These are phyloP conservation scores for Aleurites moluccanus DNA, from an alignment of 441 rosid species.

Conservation along the genomic window DNA sequence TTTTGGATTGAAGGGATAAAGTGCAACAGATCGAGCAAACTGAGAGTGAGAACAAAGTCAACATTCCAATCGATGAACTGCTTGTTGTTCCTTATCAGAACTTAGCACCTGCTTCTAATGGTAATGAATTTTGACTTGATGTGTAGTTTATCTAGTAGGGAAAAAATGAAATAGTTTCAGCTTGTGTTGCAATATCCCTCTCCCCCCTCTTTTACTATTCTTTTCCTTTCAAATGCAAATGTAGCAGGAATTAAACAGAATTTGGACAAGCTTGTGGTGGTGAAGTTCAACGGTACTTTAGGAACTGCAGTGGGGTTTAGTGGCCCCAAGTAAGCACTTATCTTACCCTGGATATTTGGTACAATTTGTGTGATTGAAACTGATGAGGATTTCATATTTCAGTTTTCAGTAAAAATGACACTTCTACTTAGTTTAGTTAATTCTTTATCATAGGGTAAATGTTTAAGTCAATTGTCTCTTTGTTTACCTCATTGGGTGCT, in stretches of 20 bases:
- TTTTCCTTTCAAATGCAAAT: constrained; percentile 29
- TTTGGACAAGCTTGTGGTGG: constrained; percentile 57
- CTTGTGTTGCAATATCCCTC: neutral
- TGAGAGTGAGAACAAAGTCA: constrained; percentile 24
- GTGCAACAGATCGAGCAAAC: constrained; percentile 29
- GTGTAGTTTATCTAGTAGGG: neutral
- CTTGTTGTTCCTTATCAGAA: constrained; percentile 49
- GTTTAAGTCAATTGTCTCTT: neutral
- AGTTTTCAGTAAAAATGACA: neutral
- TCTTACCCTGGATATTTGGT: constrained; percentile 10
- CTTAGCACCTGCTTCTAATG: constrained; percentile 40
- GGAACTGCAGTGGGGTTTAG: constrained; percentile 46
- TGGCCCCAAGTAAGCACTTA: constrained; percentile 56
- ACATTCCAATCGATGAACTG: constrained; percentile 38
- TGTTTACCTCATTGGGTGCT: neutral
- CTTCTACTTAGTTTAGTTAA: neutral
- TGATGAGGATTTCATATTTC: neutral
- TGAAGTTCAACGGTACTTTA: constrained; percentile 43
- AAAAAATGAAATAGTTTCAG: neutral
- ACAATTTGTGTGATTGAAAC: constrained; percentile 3
- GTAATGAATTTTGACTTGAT: constrained; percentile 31
- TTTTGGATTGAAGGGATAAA: constrained; percentile 43
- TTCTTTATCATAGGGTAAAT: neutral
- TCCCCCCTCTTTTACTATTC: neutral
- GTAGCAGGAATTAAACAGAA: constrained; percentile 40